Evolutionary conservation across 176 grass and related monocot species (phyloP), one percentile per base, ranked within the genome.

Genomic region (Coix lacrymajobi): DNA sequence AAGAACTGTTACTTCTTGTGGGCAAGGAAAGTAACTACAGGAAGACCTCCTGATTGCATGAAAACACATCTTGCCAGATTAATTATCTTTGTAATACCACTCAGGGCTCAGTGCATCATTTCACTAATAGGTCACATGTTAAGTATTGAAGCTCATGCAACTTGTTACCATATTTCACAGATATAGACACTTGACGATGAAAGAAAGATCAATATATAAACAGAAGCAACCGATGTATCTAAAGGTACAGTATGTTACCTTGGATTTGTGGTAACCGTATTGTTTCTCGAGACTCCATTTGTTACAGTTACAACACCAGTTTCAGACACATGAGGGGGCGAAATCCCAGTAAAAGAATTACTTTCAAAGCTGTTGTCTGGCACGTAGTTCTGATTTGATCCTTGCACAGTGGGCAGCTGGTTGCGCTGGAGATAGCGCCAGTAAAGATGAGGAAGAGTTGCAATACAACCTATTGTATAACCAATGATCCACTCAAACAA

Each of bases 401-500:
- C 90, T 85, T 97, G 88, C 62, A 81, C 81, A 78, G 75, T 74
- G 67, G 41, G 44, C 3, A 71, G 77, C 79, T 58, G 76, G 75
- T 95, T 93, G 83, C 87, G 78, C 68, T 90, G 83, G 68, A 91
- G 79, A 84, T 91, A 98, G 25, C 96, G 87, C 96, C 92, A 98
- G 77, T 85, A 98, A 77, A 98, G 87, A 91, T 95, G 90, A 73
- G 96, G 96, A 70, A 98, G 86, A 56, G 89, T 98, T 57, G 80
- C 78, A 77, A 87, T 49, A 86, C 96, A 95, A 40, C 96, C 96
- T 62, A 83, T 57, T 73, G 96, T 95, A 79, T 98, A 95, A 69
- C 92, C 96, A 83, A 95, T 86, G 46, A 98, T 56, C 96, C 96
- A 98, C 79, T 63, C 79, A 82, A 93, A 98, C 56, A 98, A 92